Conservation (phyloP, 768 basidiomycete genomes). For the Myochromella boudieri region DNA sequence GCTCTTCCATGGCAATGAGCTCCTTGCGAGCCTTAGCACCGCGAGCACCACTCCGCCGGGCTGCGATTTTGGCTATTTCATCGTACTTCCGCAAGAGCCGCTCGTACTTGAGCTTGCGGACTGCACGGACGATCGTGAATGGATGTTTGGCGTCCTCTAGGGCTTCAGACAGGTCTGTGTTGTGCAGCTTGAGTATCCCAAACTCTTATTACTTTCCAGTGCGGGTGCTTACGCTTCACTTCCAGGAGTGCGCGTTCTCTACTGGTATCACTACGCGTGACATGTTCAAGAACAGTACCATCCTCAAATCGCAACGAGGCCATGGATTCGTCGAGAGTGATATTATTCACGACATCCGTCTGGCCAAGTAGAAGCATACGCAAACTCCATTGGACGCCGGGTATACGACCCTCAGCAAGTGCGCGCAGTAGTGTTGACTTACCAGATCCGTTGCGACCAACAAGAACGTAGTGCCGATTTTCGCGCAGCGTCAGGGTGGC, state of each 20-base stretch:
- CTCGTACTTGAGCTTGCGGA: conserved; percentile 27
- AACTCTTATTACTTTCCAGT: neutral
- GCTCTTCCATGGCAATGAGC: conserved; percentile 43
- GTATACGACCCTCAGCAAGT: conserved; percentile 43
- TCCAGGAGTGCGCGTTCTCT: conserved; percentile 30
- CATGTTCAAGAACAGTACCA: conserved; percentile 33
- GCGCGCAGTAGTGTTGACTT: conserved; percentile 48
- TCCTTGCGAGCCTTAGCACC: conserved; percentile 58
- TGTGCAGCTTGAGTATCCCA: neutral
- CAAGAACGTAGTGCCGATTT: conserved; percentile 50
- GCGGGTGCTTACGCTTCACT: conserved; percentile 22
- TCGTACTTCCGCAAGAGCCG: conserved; percentile 28
- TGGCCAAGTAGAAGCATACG: conserved; percentile 47
- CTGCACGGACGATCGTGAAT: conserved; percentile 18
- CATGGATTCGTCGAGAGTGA: conserved; percentile 18
- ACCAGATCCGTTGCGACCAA: conserved; percentile 57
- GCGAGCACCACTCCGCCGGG: conserved; percentile 52
- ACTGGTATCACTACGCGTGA: conserved; percentile 42
- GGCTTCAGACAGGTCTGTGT: conserved; percentile 16
- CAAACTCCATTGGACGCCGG: conserved; percentile 42
- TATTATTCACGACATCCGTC: conserved; percentile 25
- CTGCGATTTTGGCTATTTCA: conserved; percentile 46
- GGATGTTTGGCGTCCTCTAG: conserved; percentile 28
- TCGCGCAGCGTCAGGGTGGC: conserved; percentile 51
- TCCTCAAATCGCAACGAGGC: conserved; percentile 15